Percentiles rank a stretch among this genome's conserved stretches.
Evolutionary conservation across 176 grass and related monocot genomes (phyloP).

Genomic region (Bonia amplexicaulis): DNA sequence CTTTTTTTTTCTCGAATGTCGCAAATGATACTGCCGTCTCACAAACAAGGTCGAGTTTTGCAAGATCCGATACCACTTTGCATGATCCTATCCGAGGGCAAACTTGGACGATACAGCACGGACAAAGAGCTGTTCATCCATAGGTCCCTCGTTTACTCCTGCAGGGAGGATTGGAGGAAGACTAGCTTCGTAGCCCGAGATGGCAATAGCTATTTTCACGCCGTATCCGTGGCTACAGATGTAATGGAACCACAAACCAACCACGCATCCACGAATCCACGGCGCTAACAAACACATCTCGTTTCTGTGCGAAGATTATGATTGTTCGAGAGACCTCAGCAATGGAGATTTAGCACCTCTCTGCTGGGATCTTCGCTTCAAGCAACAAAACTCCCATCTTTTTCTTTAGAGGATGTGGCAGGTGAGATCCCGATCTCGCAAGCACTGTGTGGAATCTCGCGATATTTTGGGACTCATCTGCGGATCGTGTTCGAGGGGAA

Average conservation of each 20-base stretch:
- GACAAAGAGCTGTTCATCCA: slow-evolving; percentile 40
- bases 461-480: not conserved
- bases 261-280: slow-evolving; percentile 51
- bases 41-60: not conserved
- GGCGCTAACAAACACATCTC: not conserved
- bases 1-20: not conserved
- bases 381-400: not conserved
- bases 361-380: slow-evolving; percentile 47
- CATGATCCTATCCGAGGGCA: slow-evolving; percentile 31
- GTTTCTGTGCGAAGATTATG: slow-evolving; percentile 30
- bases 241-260: slow-evolving; percentile 23
- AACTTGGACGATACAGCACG: slow-evolving; percentile 48
- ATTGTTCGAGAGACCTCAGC: slow-evolving; percentile 37
- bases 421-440: not conserved
- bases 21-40: slow-evolving; percentile 11
- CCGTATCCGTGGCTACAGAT: slow-evolving; percentile 38
- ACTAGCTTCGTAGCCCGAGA: not conserved
- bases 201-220: not conserved
- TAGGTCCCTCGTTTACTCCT: slow-evolving; percentile 43
- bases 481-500: not conserved
- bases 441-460: rapidly evolving
- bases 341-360: slow-evolving; percentile 4
- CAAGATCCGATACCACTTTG: not conserved
- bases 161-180: too few species aligned
- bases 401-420: not conserved